A percentile compares a stretch with the other conserved stretches of the same genome.
Evolutionary conservation across 495 filamentous ascomycete genomes (phyloP).

Genomic region (Podospora pseudopauciseta): DNA sequence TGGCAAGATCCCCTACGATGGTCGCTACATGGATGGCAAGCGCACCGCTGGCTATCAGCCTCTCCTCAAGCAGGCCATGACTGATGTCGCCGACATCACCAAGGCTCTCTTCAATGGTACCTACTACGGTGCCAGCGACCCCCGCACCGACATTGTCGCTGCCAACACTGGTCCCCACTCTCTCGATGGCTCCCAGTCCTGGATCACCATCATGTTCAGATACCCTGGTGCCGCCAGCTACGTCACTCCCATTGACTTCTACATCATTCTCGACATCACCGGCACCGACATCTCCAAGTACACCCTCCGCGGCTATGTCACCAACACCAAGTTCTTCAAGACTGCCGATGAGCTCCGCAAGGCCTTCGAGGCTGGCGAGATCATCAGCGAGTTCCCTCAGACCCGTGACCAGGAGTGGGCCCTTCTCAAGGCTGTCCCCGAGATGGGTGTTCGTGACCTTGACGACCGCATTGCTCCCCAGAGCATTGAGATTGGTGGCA

Average conservation of each 20-base stretch:
- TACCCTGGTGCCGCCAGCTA: conserved; percentile 35
- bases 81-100: conserved; percentile 37
- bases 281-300: conserved; percentile 39
- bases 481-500: conserved; percentile 36
- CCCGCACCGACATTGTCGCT: conserved; percentile 27
- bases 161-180: conserved; percentile 32
- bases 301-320: conserved; percentile 36
- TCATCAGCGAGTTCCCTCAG: conserved; percentile 31
- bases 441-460: conserved; percentile 37
- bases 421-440: conserved; percentile 32
- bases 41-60: conserved; percentile 26
- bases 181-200: conserved; percentile 32
- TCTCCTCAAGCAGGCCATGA: conserved; percentile 33
- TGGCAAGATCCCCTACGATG: conserved; percentile 35
- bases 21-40: conserved; percentile 34
- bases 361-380: conserved; percentile 38
- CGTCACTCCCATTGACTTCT: conserved; percentile 38
- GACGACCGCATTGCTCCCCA: conserved; percentile 41
- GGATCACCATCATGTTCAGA: conserved; percentile 33
- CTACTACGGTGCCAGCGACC: conserved; percentile 32
- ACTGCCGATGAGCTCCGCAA: conserved; percentile 33
- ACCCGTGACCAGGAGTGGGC: conserved; percentile 32
- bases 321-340: conserved; percentile 33
- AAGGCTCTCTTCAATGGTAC: conserved; percentile 31
- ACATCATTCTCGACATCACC: conserved; percentile 35